Evolutionary conservation across 2,329 filamentous ascomycete genomes (phyloP), one percentile per base, ranked within the genome.

Genomic region (Neonectria hederae): DNA sequence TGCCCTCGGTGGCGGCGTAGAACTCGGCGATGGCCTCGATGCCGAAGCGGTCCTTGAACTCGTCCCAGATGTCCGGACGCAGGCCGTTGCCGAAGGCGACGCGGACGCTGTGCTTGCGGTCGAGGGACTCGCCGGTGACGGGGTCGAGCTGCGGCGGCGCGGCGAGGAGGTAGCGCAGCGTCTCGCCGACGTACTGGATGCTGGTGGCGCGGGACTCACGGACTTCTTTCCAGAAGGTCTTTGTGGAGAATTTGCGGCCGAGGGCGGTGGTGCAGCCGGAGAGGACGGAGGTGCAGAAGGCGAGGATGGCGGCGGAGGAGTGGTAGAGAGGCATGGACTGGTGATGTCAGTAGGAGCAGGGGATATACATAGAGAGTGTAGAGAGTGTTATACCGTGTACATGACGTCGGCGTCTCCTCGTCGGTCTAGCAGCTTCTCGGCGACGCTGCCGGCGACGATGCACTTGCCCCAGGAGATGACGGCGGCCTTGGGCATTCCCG

Each of bases 281-380:
- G 58, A 84, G 76, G 32, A 96, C 77, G 24, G 87, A 85, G 51
- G 87, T 83, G 52, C 84, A 78, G 62, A 94, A 86, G 24, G 90
- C 92, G 46, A 97, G 83, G 7, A 96, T 71, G 5, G 87, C 82
- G 13, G 92, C 94, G 0, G 93, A 93, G 43, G 91, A 90, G 80
- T 97, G 94, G 75, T 97, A 97, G 7, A 97, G 83, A 0, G 94
- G 94, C 92, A 97, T 97, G 61, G 90, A 90, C 90, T 92, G 35
- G 1, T n/a, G 9, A 7, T 32, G 40, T 55, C 30, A 63, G 55
- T 38, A 49, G 22, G 17, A 22, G 19, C 17, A 42, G 5, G 7
- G 17, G 56, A n/a, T n/a, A n/a, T n/a, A n/a, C n/a, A n/a, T n/a
- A n/a, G n/a, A n/a, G n/a, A n/a, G n/a, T n/a, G n/a, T n/a, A n/a